Percentiles rank a stretch among this genome's conserved stretches.
These are phyloP conservation scores for Cercospora sp. DNA, from an alignment of 2,329 filamentous ascomycete genomes.

Conservation along the genomic window DNA sequence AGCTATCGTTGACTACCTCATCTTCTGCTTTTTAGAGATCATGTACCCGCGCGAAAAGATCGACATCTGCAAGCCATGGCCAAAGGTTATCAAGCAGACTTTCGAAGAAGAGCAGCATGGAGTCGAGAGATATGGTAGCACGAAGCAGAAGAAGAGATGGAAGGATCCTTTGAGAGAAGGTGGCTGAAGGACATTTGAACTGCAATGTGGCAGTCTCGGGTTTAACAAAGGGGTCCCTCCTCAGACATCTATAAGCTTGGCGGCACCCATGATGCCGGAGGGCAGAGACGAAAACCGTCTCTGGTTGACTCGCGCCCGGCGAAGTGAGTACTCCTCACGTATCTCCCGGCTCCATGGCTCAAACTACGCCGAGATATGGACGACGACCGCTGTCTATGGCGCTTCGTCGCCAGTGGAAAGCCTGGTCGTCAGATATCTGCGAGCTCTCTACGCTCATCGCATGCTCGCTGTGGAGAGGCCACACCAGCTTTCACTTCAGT, in stretches of 20 bases:
- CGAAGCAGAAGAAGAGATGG: conserved; percentile 10
- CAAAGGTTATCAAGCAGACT: conserved; percentile 39
- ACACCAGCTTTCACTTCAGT: not conserved
- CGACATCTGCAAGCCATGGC: conserved; percentile 89
- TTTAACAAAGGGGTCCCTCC: accelerated
- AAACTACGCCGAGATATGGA: too few relatives aligned
- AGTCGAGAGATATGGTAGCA: not conserved
- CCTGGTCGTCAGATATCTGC: too few relatives aligned
- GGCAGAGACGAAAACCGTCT: not conserved
- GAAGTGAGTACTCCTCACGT: not conserved
- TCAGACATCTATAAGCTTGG: not conserved
- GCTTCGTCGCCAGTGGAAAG: not conserved
- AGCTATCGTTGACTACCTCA: conserved; percentile 87
- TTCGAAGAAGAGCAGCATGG: not conserved
- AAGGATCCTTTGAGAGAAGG: not conserved
- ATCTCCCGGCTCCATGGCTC: not conserved
- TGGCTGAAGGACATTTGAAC: not conserved
- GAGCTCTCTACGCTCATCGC: not conserved
- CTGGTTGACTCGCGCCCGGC: not conserved
- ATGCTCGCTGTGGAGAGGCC: not conserved
- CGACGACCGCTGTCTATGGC: too few relatives aligned
- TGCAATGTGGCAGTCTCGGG: not conserved
- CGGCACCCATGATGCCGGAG: not conserved
- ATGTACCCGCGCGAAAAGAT: conserved; percentile 82
- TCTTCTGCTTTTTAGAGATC: conserved; percentile 86